phyloP scores from a whole-genome alignment of 306 rosid genomes.

The Lablab purpureus region DNA sequence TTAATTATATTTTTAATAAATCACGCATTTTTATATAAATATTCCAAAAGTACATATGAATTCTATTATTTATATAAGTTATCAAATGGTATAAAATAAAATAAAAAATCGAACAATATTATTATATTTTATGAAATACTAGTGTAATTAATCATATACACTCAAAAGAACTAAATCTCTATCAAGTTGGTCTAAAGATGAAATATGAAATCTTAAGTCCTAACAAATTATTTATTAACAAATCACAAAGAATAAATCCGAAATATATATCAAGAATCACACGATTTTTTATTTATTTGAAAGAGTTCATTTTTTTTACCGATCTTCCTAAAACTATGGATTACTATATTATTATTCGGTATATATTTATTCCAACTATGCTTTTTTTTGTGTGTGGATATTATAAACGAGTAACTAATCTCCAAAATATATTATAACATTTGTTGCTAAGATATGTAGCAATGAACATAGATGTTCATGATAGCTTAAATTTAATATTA shows the following conservation, averaged over 20 bases:
- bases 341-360: background rate
- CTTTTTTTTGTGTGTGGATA: slow-evolving; percentile 13
- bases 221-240: background rate
- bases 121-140: too few relatives aligned
- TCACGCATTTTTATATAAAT: too few relatives aligned
- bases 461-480: slow-evolving; percentile 37
- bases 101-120: too few relatives aligned
- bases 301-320: background rate
- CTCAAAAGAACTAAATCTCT: background rate
- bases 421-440: slow-evolving; percentile 13
- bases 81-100: too few relatives aligned
- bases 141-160: too few relatives aligned
- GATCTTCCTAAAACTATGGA: slow-evolving; percentile 9
- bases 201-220: background rate
- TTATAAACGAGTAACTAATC: slow-evolving; percentile 7
- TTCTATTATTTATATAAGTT: too few relatives aligned
- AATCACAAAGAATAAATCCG: background rate
- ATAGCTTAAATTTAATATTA: slow-evolving; percentile 26
- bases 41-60: too few relatives aligned
- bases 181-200: background rate
- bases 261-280: background rate
- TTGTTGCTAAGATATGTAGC: background rate
- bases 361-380: slow-evolving; percentile 4
- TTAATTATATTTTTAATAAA: too few relatives aligned
- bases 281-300: background rate